Base-by-base conservation (phyloP, 345 rosid genomes). In the Sisymbrium altissimum region DNA sequence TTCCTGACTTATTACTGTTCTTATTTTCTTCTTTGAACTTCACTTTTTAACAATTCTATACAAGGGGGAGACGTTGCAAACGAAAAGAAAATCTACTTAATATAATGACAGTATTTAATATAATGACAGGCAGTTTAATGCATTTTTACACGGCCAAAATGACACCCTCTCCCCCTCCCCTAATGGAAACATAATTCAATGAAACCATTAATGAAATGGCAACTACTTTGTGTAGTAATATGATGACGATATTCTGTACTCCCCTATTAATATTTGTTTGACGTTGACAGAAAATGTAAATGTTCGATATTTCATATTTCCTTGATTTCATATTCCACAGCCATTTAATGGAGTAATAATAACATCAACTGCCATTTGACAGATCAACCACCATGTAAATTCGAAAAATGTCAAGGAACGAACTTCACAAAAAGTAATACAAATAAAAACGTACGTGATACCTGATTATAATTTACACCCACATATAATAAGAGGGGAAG, bases 261-360 rank as follows among this genome's bases (percentile, higher is more conserved):
- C 56, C 23, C 15, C 0, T 13, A 11, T 14, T 57, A 35, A 32
- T 44, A 33, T 23, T 52, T 63, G 45, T 63, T 72, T 72, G 72
- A 65, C 64, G 78, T 36, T 65, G 50, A 73, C 57, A 36, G 43
- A 66, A 43, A 18, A 27, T 12, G 30, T 66, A 27, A 74, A 57
- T 29, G 72, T 59, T 66, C 14, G 17, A 73, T 35, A 14, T 35
- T 40, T 63, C 60, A 73, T 35, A 14, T 35, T 40, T 63, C 60
- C 55, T 65, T 65, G 48, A 60, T 45, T 62, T 52, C 25, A 43
- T 64, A 25, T 65, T 64, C 58, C 57, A 73, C 64, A 44, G 40
- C 41, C 50, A 73, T 35, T 65, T 25, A 73, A 41, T 72, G 70
- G 53, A 30, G 4, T 72, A 1, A 17, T 50, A 30, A 2, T 72